Percentiles rank a stretch among this genome's conserved stretches.
phyloP scores from a whole-genome alignment of 2,329 filamentous ascomycete species.

The Talaromyces sp. region DNA sequence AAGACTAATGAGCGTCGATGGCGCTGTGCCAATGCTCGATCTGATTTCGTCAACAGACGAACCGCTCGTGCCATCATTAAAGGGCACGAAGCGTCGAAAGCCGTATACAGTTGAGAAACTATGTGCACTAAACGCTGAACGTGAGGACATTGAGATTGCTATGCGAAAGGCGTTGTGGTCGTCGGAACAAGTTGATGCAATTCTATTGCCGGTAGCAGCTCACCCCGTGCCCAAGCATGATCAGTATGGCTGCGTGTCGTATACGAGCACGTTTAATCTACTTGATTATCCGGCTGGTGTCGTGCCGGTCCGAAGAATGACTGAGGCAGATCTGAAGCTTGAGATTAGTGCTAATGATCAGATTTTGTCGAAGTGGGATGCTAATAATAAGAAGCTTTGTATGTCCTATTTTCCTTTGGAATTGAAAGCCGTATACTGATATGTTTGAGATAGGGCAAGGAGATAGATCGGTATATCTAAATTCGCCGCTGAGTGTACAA shows the following conservation, averaged over 20 bases:
- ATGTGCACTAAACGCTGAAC: constrained; percentile 52
- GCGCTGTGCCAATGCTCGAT: constrained; percentile 54
- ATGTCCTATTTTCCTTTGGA: constrained; percentile 24
- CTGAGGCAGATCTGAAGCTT: constrained; percentile 44
- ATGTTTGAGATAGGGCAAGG: constrained; percentile 46
- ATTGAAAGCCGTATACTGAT: neutral
- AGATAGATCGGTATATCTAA: constrained; percentile 53
- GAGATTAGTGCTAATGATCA: constrained; percentile 46
- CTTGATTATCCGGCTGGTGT: constrained; percentile 60
- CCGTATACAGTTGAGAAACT: constrained; percentile 49
- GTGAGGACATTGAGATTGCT: constrained; percentile 51
- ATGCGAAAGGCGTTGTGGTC: constrained; percentile 57
- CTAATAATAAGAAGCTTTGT: constrained; percentile 57
- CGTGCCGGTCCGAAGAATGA: constrained; percentile 53
- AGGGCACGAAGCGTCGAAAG: constrained; percentile 49
- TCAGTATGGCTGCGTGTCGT: constrained; percentile 59
- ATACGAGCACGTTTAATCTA: constrained; percentile 59
- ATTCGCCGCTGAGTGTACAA: constrained; percentile 55
- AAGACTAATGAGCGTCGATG: constrained; percentile 57
- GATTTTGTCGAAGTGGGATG: constrained; percentile 54
- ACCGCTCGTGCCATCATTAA: constrained; percentile 59
- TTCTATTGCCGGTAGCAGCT: constrained; percentile 61
- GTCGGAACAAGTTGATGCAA: constrained; percentile 50
- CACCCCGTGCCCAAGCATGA: constrained; percentile 62
- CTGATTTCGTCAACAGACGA: constrained; percentile 54